Evolutionary conservation across 306 rosid species (phyloP).

Genomic region (Quercus cerris): DNA sequence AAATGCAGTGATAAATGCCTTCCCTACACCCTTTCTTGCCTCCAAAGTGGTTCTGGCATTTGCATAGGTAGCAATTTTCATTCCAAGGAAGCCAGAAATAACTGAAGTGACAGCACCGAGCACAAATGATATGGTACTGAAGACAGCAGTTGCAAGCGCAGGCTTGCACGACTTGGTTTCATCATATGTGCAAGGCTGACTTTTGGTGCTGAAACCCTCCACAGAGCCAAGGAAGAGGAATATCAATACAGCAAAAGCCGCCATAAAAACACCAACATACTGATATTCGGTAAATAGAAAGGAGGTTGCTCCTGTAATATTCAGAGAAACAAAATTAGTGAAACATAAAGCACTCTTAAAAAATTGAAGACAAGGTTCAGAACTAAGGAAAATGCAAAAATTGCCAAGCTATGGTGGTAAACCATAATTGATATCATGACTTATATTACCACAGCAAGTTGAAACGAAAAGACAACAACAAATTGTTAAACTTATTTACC

Average conservation of each 20-base stretch:
- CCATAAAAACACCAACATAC: conserved; percentile 87
- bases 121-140: conserved; percentile 76
- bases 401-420: too few species aligned
- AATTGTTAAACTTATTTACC: background rate
- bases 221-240: conserved; percentile 95
- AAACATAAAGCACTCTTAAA: background rate
- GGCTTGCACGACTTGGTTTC: conserved; percentile 69
- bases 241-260: conserved; percentile 75
- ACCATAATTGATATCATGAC: background rate
- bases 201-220: conserved; percentile 83
- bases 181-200: conserved; percentile 63
- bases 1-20: conserved; percentile 85
- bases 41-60: conserved; percentile 93
- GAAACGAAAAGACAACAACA: background rate
- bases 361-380: background rate
- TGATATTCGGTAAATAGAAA: conserved; percentile 81
- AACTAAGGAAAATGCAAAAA: background rate
- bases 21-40: conserved; percentile 96
- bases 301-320: conserved; percentile 80
- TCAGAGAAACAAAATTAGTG: conserved; percentile 23
- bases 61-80: conserved; percentile 95
- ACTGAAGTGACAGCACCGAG: conserved; percentile 87
- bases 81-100: conserved; percentile 92
- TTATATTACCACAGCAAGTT: background rate
- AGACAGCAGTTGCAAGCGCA: conserved; percentile 82